Base-by-base conservation (phyloP, 106 monocot species). In the Allium cepa region DNA sequence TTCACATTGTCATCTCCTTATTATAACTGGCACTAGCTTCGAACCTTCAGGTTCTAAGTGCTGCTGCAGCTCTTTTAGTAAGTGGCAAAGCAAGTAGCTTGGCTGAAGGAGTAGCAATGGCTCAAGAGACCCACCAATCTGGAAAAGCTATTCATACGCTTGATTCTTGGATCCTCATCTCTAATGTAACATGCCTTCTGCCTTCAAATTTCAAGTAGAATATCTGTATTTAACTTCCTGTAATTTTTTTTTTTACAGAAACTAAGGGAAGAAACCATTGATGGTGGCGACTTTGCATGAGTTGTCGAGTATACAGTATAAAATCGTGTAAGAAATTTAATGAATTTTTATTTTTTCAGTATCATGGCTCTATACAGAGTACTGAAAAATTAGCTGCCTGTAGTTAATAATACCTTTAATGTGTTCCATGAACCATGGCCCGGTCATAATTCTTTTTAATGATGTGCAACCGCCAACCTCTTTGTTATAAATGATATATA, bases 51-150 rank as follows among this genome's bases (percentile, higher is more conserved):
- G 76, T 97, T 9, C 68, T 97, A 53, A 97, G 92, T 81, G 87
- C 97, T 2, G 92, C 92, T 46, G 97, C 97, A 48, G 81, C 97
- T 28, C 89, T 97, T 71, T 71, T 97, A 47, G 97, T 90, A 8
- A 77, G 89, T 47, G 84, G 87, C 52, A 64, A 47, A 27, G 97
- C 82, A 5, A 75, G 66, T 50, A 82, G 49, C 72, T 69, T 97
- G 14, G 79, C 68, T 1, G 97, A 97, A 70, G 97, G 89, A 18
- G 74, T 92, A 8, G 76, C 71, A 10, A 53, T 84, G 57, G 86
- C 97, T 67, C 81, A 63, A 57, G 82, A 92, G 67, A 92, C 81
- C 46, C 92, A 90, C 26, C 47, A 16, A 46, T 97, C 89, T 7
- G 97, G 94, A 17, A 88, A 84, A 73, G 94, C 94, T 18, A 78